phyloP scores from a whole-genome alignment of 495 filamentous ascomycete genomes.

The Parachaetomium inaequale region DNA sequence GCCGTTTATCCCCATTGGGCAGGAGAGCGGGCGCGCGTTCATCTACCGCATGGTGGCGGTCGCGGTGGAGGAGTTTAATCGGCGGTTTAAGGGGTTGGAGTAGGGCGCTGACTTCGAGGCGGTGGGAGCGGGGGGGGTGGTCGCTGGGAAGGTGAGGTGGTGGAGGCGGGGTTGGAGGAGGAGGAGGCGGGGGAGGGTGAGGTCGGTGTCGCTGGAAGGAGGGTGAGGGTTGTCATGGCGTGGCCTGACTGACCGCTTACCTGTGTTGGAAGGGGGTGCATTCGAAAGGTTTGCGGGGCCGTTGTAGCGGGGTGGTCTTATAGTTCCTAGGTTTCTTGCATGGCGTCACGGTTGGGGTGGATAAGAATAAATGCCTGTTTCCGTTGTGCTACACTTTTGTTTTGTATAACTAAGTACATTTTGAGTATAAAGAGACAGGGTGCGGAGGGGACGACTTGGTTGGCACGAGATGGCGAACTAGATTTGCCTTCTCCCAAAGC shows the following conservation, averaged over 20 bases:
- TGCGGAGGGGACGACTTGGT: too few relatives aligned
- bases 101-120: conserved; percentile 20
- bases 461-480: too few relatives aligned
- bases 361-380: too few relatives aligned
- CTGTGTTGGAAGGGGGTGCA: too few relatives aligned
- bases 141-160: background rate
- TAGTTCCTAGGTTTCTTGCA: too few relatives aligned
- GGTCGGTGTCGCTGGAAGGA: background rate
- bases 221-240: background rate
- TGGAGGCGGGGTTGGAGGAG: background rate
- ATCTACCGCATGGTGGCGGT: conserved; percentile 62
- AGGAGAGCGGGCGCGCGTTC: conserved; percentile 85
- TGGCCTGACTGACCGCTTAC: background rate
- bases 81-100: conserved; percentile 47
- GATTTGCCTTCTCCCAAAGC: too few relatives aligned
- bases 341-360: too few relatives aligned
- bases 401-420: too few relatives aligned
- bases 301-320: too few relatives aligned
- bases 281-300: too few relatives aligned
- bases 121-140: background rate
- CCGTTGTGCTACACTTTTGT: too few relatives aligned
- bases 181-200: background rate
- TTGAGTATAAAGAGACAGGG: too few relatives aligned
- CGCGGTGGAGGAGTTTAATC: conserved; percentile 57
- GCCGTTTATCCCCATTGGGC: conserved; percentile 88